Evolutionary conservation across 164 flowering plant genomes (phyloP).

Genomic region (Cinnamomum chago): DNA sequence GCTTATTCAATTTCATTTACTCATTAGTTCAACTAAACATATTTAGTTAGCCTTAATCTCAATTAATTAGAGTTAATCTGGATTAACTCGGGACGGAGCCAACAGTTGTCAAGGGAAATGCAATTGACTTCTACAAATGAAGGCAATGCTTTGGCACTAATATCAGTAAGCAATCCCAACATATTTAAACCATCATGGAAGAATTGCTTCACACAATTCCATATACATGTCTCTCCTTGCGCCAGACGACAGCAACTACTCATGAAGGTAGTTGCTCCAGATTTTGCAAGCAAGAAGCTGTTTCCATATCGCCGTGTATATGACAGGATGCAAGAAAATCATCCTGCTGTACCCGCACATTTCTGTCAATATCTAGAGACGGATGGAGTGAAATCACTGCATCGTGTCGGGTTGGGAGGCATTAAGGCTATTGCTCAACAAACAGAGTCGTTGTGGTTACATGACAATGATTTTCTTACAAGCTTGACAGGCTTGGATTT

Average conservation of each 20-base stretch:
- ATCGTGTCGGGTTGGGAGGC: no score
- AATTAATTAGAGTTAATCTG: no score
- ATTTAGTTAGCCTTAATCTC: no score
- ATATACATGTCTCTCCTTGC: background rate
- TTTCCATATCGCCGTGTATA: no score
- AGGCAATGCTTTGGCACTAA: background rate
- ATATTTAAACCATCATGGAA: background rate
- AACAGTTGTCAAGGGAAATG: background rate
- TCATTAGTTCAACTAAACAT: no score
- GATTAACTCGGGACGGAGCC: no score
- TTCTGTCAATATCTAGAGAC: background rate
- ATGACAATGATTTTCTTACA: background rate
- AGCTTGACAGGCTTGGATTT: no score
- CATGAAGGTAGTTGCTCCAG: background rate
- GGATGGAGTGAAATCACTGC: background rate
- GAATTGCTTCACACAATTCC: background rate
- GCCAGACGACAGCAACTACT: background rate
- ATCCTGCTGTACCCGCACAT: background rate
- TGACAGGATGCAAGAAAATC: background rate
- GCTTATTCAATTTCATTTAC: no score
- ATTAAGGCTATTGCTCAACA: background rate
- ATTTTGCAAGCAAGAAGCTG: background rate
- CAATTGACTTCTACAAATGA: no score
- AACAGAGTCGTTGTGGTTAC: background rate
- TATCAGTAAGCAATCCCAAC: background rate